Evolutionary conservation across 306 rosid species (phyloP).

Genomic region (Vigna unguiculata): DNA sequence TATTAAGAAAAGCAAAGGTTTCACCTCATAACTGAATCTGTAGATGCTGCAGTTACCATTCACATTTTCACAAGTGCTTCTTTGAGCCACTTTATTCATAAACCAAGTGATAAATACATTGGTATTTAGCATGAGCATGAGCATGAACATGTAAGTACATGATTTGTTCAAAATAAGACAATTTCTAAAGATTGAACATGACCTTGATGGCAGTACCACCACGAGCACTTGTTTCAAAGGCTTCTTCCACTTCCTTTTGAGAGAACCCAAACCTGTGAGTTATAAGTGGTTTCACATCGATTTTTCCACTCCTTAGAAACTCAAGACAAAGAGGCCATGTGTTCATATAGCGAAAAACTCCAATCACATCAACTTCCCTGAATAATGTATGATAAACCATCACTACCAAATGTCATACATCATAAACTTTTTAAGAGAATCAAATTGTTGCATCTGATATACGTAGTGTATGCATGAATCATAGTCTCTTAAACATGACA

Average conservation of each 20-base stretch:
- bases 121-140: slow-evolving; percentile 19
- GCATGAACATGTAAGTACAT: neutral
- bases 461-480: neutral
- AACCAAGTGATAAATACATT: neutral
- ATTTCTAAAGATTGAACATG: slow-evolving; percentile 80
- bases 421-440: neutral
- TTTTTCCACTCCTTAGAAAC: slow-evolving; percentile 84
- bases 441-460: neutral
- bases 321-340: slow-evolving; percentile 95
- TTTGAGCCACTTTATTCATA: slow-evolving; percentile 33
- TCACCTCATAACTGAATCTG: slow-evolving; percentile 7
- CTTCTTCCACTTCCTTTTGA: slow-evolving; percentile 87
- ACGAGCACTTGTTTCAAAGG: slow-evolving; percentile 93
- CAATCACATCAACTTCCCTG: slow-evolving; percentile 93
- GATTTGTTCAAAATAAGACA: slow-evolving; percentile 19
- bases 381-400: slow-evolving; percentile 23
- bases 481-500: neutral
- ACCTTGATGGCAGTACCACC: slow-evolving; percentile 95
- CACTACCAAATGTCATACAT: neutral
- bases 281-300: slow-evolving; percentile 83
- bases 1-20: neutral
- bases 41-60: slow-evolving; percentile 10
- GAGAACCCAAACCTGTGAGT: slow-evolving; percentile 90
- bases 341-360: slow-evolving; percentile 85
- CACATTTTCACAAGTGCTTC: slow-evolving; percentile 4